phyloP scores from a whole-genome alignment of 495 filamentous ascomycete genomes.

The Trichoderma virens region DNA sequence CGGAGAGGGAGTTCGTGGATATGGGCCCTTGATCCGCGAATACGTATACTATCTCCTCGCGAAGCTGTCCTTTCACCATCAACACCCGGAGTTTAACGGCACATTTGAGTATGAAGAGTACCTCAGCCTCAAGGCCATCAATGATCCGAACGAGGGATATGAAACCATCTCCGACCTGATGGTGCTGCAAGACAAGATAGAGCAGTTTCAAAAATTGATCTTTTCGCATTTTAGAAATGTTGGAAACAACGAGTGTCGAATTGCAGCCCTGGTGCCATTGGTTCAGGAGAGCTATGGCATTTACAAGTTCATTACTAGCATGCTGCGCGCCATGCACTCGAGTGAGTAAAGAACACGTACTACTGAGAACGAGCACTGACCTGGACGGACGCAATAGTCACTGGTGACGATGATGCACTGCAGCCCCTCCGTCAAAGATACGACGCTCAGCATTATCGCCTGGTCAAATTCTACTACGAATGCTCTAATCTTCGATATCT shows the following conservation, averaged over 20 bases:
- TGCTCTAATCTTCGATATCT: conserved; percentile 95
- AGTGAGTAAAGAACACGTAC: conserved; percentile 40
- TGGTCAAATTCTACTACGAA: conserved; percentile 97
- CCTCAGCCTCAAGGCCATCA: conserved; percentile 93
- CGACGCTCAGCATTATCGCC: conserved; percentile 88
- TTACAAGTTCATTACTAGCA: conserved; percentile 92
- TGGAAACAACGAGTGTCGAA: conserved; percentile 92
- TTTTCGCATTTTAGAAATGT: conserved; percentile 91
- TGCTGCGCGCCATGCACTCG: conserved; percentile 93
- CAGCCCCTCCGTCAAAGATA: conserved; percentile 81
- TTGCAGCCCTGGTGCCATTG: conserved; percentile 84
- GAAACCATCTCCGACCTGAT: conserved; percentile 96
- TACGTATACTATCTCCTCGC: conserved; percentile 91
- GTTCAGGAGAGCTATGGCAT: conserved; percentile 99
- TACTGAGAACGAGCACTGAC: neutral
- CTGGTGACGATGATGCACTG: conserved; percentile 91
- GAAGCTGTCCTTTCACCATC: conserved; percentile 87
- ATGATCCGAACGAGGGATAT: conserved; percentile 98
- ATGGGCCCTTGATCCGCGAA: conserved; percentile 85
- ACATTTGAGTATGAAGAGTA: conserved; percentile 99
- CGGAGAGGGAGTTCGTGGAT: conserved; percentile 85
- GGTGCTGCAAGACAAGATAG: conserved; percentile 95
- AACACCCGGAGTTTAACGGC: conserved; percentile 98
- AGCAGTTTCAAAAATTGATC: conserved; percentile 94
- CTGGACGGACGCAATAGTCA: conserved; percentile 42